A percentile compares a stretch with the other conserved stretches of the same genome.
These are phyloP conservation scores for Gossypium davidsonii DNA, from an alignment of 441 rosid species.

Conservation along the genomic window DNA sequence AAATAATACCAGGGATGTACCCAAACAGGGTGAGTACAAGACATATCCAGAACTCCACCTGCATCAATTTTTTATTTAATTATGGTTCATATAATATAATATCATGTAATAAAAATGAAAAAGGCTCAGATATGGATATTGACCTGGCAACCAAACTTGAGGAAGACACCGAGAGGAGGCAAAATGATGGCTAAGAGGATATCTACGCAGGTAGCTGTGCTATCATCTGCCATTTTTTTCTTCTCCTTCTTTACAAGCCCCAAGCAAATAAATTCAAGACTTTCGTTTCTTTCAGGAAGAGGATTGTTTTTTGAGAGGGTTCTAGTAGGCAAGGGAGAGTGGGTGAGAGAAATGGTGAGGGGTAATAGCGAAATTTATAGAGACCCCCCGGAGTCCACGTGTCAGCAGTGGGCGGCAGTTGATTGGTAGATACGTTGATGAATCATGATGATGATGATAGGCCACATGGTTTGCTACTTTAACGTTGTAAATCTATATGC, in stretches of 20 bases:
- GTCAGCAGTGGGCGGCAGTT: neutral
- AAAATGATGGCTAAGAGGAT: conserved; percentile 69
- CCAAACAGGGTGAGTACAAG: conserved; percentile 67
- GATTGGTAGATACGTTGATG: neutral
- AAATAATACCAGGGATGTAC: conserved; percentile 76
- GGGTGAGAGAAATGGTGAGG: neutral
- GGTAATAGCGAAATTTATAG: neutral
- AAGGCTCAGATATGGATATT: neutral
- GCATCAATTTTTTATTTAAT: conserved; percentile 5
- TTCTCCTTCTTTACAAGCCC: neutral
- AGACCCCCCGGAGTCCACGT: neutral
- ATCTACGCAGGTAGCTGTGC: conserved; percentile 55
- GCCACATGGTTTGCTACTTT: neutral
- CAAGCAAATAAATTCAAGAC: neutral
- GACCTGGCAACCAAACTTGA: conserved; percentile 75
- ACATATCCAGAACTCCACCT: conserved; percentile 91
- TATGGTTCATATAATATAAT: no score
- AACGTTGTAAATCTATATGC: neutral
- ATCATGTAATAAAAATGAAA: no score
- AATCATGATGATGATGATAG: neutral
- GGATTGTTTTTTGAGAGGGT: neutral
- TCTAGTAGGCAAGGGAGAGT: neutral
- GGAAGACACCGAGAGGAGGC: conserved; percentile 95
- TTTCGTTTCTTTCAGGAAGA: no score
- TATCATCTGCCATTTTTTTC: conserved; percentile 20